These are phyloP conservation scores for Aspergillus luchuensis DNA, from an alignment of 2,329 filamentous ascomycete species.

Conservation along the genomic window DNA sequence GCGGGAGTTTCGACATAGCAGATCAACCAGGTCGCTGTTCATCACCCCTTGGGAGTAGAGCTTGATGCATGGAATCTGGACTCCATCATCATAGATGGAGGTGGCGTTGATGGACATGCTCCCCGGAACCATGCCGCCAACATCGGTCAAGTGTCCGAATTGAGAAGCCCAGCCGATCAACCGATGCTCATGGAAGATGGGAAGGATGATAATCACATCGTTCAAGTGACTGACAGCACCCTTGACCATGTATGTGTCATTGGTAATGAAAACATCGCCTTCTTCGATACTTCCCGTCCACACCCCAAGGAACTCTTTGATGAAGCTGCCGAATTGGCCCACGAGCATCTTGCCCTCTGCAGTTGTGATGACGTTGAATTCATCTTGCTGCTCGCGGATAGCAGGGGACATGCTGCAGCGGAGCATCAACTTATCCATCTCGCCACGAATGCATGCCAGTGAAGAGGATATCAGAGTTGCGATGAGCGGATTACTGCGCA, in stretches of 20 bases:
- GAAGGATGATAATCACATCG: constrained; percentile 53
- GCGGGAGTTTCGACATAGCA: constrained; percentile 53
- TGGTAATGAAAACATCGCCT: constrained; percentile 55
- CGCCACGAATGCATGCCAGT: constrained; percentile 49
- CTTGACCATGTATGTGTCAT: constrained; percentile 53
- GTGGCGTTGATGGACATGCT: constrained; percentile 54
- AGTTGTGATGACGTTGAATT: constrained; percentile 57
- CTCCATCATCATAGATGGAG: constrained; percentile 53
- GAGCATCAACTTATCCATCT: constrained; percentile 57
- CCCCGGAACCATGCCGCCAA: constrained; percentile 52
- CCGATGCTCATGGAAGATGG: constrained; percentile 49
- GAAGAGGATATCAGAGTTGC: constrained; percentile 50
- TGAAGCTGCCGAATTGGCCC: constrained; percentile 55
- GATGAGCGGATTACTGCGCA: constrained; percentile 44
- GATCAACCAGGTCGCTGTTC: constrained; percentile 48
- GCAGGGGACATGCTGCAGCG: constrained; percentile 55
- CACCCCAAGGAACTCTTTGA: constrained; percentile 49
- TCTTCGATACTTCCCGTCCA: constrained; percentile 54
- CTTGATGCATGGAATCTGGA: constrained; percentile 54
- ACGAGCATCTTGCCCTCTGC: constrained; percentile 53
- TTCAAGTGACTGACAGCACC: constrained; percentile 55
- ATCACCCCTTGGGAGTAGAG: constrained; percentile 49
- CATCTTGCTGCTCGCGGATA: constrained; percentile 55
- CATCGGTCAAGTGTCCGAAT: constrained; percentile 53
- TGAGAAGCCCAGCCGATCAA: constrained; percentile 55